Base-by-base conservation (phyloP, 106 monocot species). In the Apostasia ramifera region DNA sequence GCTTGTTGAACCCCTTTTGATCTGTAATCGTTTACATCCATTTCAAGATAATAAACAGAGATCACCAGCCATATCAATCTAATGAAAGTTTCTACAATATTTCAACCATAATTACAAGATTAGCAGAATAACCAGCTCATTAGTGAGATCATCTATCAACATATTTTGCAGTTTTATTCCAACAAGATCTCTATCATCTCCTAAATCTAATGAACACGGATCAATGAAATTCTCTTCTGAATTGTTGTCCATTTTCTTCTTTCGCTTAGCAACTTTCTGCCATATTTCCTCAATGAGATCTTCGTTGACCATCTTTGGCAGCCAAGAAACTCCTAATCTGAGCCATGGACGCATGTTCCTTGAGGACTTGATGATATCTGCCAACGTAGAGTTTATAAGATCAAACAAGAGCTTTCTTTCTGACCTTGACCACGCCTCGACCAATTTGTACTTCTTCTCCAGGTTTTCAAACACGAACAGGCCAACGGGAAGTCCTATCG, bases 361-460 rank as follows among this genome's bases (percentile, higher is more conserved):
- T 1, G 26, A 38, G 48, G 66, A 53, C 2, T 67, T 54, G 6
- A 14, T 62, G 37, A 81, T 59, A 9, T 80, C 81, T 4, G 38
- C 68, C 39, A 94, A 55, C 49, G 77, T 53, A 8, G 51, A 72
- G 67, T 83, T 94, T 64, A 76, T 57, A 40, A 83, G 71, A 76
- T 91, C 94, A 83, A 94, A 94, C 50, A 91, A 59, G 59, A 91
- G 77, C 75, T 80, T 91, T 50, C 94, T 88, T 49, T 91, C 88
- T 7, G 71, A 56, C 74, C 57, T 79, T 3, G 88, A 43, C 91
- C 94, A 94, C 26, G 79, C 55, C 5, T 52, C 37, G 38, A 85
- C 39, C 54, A 63, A 12, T 12, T 42, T 70, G 47, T 91, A 88
- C 73, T 91, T 85, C 73, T 74, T 83, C 72, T 94, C 94, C 40